Conservation (phyloP, 2,329 filamentous ascomycete species). For the Botrytis medusae region DNA sequence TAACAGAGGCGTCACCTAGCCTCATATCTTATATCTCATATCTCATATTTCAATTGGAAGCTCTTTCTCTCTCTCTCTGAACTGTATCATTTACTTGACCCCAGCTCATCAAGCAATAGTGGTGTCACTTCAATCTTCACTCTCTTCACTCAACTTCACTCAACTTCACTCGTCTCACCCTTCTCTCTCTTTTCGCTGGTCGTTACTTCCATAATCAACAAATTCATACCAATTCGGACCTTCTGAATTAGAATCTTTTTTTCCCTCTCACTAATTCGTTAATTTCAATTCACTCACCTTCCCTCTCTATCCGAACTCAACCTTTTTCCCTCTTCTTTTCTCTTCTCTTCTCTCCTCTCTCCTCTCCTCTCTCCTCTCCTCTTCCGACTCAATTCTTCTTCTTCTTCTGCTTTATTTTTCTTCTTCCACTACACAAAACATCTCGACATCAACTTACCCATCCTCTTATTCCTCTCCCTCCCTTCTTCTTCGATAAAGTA, state of each 20-base stretch:
- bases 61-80: background rate
- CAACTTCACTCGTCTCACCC: background rate
- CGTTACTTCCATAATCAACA: constrained; percentile 2
- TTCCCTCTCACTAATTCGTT: background rate
- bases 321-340: no score
- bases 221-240: constrained; percentile 3
- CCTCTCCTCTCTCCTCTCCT: background rate
- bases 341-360: background rate
- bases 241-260: background rate
- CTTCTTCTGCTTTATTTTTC: constrained; percentile 1
- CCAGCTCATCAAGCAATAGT: background rate
- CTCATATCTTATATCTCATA: background rate
- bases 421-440: constrained; percentile 1
- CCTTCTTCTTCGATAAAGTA: background rate
- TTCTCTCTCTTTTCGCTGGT: background rate
- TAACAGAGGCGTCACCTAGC: background rate
- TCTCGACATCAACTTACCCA: constrained; percentile 19
- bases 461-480: constrained; percentile 9
- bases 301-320: background rate
- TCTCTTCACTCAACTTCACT: background rate
- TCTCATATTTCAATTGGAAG: background rate
- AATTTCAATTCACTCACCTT: background rate
- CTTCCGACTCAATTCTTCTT: background rate
- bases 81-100: background rate
- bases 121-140: background rate